Conservation (phyloP, 768 basidiomycete genomes). For the Mycena filopes region DNA sequence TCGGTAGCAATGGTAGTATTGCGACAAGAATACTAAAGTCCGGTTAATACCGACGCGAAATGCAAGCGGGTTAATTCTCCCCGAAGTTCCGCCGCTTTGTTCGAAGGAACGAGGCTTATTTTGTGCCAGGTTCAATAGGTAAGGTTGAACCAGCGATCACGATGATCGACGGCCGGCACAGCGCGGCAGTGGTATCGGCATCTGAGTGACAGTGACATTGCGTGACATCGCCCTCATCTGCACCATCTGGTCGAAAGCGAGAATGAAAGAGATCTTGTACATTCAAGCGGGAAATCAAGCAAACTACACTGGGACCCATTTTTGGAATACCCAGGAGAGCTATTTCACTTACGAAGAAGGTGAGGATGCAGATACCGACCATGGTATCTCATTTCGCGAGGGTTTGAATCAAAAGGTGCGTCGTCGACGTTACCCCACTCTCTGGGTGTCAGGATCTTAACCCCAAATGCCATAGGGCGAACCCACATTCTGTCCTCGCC, state of each 20-base stretch:
- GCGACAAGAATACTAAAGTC: conserved; percentile 3
- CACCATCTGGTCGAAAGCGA: too few relatives aligned
- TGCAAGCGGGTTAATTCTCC: not conserved
- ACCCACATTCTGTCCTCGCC: conserved; percentile 66
- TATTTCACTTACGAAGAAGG: conserved; percentile 66
- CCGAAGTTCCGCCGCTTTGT: conserved; percentile 22
- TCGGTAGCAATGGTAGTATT: conserved; percentile 26
- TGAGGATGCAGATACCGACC: conserved; percentile 55
- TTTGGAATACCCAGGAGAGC: conserved; percentile 84
- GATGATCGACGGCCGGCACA: too few relatives aligned
- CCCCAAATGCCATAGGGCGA: conserved; percentile 49
- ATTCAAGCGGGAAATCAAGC: conserved; percentile 76
- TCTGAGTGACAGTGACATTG: too few relatives aligned
- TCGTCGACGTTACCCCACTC: too few relatives aligned
- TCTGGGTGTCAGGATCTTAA: conserved; percentile 4
- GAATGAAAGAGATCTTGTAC: conserved; percentile 83
- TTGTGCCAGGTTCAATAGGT: not conserved
- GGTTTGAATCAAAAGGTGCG: conserved; percentile 60
- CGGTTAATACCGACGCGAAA: not conserved
- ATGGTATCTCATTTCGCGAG: conserved; percentile 76
- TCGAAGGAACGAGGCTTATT: conserved; percentile 9
- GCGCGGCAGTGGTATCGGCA: too few relatives aligned
- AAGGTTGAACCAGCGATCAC: not conserved
- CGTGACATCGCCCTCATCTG: too few relatives aligned
- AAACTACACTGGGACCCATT: conserved; percentile 80